Base-by-base conservation (phyloP, 2,329 filamentous ascomycete species). In the Aureobasidium sp. region DNA sequence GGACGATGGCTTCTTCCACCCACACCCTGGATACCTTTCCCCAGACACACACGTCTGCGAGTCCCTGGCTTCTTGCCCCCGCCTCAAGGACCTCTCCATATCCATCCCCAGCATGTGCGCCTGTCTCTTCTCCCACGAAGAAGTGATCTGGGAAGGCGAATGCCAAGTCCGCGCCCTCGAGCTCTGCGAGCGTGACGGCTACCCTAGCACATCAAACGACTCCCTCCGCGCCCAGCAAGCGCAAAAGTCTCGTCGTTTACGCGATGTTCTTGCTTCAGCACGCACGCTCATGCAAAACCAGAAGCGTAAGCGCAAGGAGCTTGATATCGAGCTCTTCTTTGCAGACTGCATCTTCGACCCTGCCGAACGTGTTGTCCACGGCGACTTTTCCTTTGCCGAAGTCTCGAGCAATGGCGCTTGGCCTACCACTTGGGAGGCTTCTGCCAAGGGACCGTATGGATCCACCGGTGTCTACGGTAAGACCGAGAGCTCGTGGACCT, bases 301-400 rank as follows among this genome's bases (percentile, higher is more conserved):
- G 31, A 71, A 72, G 4, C 71, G 70, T 2, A 64, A 73, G 14
- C 72, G 73, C 62, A 67, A 70, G 27, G 70, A 75, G 29, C 73
- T 81, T 1, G 75, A 74, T 60, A 71, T 80, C 50, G 78, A 81
- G 66, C 69, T 81, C 31, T 81, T 81, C 73, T 80, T 79, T 67
- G 77, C 76, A 2, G 77, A 78, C 63, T 78, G 75, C 70, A 80
- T 81, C 66, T 81, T 81, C 68, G 77, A 80, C 62, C 78, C 78
- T 0, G 74, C 73, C 50, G 74, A 75, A 64, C 66, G 70, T 17
- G 68, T 76, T 14, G 78, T 80, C 12, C 78, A 81, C 58, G 78
- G 78, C 53, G 78, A 80, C 62, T 79, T 81, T 64, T 71, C 76
- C 27, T 67, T 78, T 15, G 74, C 77, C 1, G 73, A 77, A 64